Conservation (phyloP, 2,329 filamentous ascomycete genomes). For the Dactylellina leptospora region DNA sequence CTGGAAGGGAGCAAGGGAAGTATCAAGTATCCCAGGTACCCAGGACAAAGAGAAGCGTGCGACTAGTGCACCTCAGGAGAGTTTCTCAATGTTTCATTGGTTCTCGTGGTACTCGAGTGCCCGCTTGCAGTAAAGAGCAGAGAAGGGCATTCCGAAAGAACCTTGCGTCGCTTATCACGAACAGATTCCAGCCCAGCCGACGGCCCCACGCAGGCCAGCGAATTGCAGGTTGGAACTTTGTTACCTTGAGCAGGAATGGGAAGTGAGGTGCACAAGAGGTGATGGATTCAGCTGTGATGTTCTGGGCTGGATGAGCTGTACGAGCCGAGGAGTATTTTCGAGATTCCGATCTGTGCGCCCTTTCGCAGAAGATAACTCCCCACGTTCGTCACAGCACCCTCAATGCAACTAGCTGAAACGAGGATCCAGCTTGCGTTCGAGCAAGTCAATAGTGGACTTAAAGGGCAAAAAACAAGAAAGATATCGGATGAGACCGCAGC, state of each 20-base stretch:
- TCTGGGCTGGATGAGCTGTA: slow-evolving; percentile 1
- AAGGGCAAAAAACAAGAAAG: slow-evolving; percentile 8
- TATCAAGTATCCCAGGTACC: slow-evolving; percentile 1
- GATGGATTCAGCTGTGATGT: not conserved
- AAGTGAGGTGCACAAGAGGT: slow-evolving; percentile 5
- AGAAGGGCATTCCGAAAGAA: slow-evolving; percentile 12
- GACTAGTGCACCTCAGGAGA: slow-evolving; percentile 43
- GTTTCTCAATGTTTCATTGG: slow-evolving; percentile 37
- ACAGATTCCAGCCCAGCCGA: not conserved
- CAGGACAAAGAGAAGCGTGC: not conserved
- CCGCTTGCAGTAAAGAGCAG: slow-evolving; percentile 4
- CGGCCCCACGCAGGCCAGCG: not conserved
- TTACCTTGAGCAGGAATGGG: slow-evolving; percentile 1
- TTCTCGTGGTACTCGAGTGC: not conserved
- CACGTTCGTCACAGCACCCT: slow-evolving; percentile 8
- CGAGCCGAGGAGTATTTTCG: slow-evolving; percentile 4
- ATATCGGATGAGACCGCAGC: slow-evolving; percentile 40
- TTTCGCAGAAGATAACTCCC: not conserved
- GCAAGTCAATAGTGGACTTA: too few relatives aligned
- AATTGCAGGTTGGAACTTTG: not conserved
- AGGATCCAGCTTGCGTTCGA: not conserved
- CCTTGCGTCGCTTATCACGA: slow-evolving; percentile 22
- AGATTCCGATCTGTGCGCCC: not conserved
- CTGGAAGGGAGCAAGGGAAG: too few relatives aligned
- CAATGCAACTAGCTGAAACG: not conserved